Evolutionary conservation across 495 filamentous ascomycete species (phyloP).

Genomic region (Penicillium canariense): DNA sequence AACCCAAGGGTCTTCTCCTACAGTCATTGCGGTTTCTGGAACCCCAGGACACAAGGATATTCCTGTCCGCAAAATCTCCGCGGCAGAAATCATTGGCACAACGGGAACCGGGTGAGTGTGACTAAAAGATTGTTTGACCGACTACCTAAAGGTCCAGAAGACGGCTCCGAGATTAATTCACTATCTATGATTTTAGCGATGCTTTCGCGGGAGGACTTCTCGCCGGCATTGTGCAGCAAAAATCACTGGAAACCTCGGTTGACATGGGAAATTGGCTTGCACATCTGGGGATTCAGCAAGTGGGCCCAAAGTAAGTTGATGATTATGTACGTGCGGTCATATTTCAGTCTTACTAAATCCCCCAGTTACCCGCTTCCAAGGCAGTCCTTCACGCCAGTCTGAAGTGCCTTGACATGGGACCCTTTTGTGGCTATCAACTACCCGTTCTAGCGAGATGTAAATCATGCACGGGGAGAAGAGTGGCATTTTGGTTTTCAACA

Average conservation of each 20-base stretch:
- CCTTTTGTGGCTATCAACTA: not conserved
- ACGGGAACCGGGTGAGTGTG: not conserved
- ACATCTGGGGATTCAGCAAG: not conserved
- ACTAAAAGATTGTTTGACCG: not conserved
- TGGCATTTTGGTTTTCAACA: not conserved
- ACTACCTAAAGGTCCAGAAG: not conserved
- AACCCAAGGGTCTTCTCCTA: not conserved
- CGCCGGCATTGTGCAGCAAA: not conserved
- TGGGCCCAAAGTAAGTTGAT: not conserved
- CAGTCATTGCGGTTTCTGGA: not conserved
- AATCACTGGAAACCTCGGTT: not conserved
- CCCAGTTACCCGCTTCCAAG: not conserved
- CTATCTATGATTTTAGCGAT: not conserved
- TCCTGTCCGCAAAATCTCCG: not conserved
- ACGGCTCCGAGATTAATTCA: no score
- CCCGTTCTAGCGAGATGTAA: not conserved
- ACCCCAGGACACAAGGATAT: not conserved
- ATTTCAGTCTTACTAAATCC: not conserved
- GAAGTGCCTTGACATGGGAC: not conserved
- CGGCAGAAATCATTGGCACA: not conserved
- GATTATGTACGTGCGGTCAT: not conserved
- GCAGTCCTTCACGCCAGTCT: not conserved
- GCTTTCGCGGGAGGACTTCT: not conserved
- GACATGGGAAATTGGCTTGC: not conserved
- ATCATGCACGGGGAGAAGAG: not conserved